These are phyloP conservation scores for Flaveria sonorensis DNA, from an alignment of 129 eudicot genomes.

Conservation along the genomic window DNA sequence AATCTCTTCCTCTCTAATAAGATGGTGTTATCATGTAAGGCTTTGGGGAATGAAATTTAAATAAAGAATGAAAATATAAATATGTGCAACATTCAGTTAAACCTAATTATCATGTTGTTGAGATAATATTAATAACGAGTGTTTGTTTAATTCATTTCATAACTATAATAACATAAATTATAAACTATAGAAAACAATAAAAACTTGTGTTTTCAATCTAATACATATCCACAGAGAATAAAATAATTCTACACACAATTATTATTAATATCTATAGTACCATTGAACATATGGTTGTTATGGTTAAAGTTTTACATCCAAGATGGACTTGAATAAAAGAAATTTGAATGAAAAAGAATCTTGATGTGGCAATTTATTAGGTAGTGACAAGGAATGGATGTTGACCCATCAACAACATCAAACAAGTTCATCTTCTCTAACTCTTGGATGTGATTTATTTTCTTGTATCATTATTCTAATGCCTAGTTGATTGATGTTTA, in stretches of 20 bases:
- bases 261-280: not conserved
- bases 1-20: slow-evolving; percentile 13
- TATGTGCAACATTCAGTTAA: slow-evolving; percentile 30
- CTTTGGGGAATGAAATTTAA: slow-evolving; percentile 4
- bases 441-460: slow-evolving; percentile 42
- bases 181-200: not conserved
- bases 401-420: slow-evolving; percentile 91
- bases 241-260: not conserved
- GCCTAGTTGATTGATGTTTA: slow-evolving; percentile 20
- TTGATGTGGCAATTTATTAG: slow-evolving; percentile 69
- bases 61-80: slow-evolving; percentile 25
- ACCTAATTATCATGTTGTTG: slow-evolving; percentile 23
- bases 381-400: slow-evolving; percentile 85
- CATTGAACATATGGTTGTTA: slow-evolving; percentile 8
- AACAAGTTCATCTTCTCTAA: slow-evolving; percentile 53
- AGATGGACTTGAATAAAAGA: slow-evolving; percentile 34
- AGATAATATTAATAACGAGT: slow-evolving; percentile 21
- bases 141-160: not conserved
- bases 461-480: slow-evolving; percentile 23
- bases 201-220: not conserved
- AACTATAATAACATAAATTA: not conserved
- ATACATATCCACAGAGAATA: not conserved
- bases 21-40: slow-evolving; percentile 16
- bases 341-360: slow-evolving; percentile 63
- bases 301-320: slow-evolving; percentile 7